phyloP scores from a whole-genome alignment of 495 filamentous ascomycete genomes.

The Lindgomyces ingoldianus region DNA sequence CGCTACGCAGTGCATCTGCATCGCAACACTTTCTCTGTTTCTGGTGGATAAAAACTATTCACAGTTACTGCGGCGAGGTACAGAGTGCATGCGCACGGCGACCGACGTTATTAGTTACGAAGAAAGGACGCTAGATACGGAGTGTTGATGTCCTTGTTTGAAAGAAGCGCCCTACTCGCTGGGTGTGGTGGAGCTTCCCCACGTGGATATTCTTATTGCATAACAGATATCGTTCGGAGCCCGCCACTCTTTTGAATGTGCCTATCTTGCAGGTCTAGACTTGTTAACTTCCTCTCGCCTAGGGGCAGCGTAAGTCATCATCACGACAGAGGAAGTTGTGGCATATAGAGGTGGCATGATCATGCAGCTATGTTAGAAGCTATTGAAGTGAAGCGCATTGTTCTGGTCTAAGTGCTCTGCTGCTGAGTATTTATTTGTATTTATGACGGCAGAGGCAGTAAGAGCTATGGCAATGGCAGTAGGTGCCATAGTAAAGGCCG shows the following conservation, averaged over 20 bases:
- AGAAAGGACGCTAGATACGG: not conserved
- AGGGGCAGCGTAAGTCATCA: no score
- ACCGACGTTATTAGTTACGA: not conserved
- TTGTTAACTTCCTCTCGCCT: not conserved
- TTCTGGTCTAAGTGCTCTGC: no score
- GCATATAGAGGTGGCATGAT: no score
- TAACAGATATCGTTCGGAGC: not conserved
- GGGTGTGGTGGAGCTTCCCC: no score
- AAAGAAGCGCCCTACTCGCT: not conserved
- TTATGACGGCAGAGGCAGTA: no score
- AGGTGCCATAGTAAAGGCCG: no score
- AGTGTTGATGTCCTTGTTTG: not conserved
- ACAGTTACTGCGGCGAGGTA: not conserved
- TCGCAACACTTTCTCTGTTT: not conserved
- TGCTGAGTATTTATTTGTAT: no score
- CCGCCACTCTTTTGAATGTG: not conserved
- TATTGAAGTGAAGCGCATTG: no score
- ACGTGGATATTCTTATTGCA: no score
- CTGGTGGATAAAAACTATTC: not conserved
- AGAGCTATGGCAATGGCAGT: no score
- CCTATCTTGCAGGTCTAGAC: not conserved
- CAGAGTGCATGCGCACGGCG: not conserved
- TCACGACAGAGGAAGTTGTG: no score
- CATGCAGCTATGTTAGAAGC: no score
- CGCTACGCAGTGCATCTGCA: not conserved